These are phyloP conservation scores for Kurtzmaniella cleridarum DNA, from an alignment of 805 yeast species.

Conservation along the genomic window DNA sequence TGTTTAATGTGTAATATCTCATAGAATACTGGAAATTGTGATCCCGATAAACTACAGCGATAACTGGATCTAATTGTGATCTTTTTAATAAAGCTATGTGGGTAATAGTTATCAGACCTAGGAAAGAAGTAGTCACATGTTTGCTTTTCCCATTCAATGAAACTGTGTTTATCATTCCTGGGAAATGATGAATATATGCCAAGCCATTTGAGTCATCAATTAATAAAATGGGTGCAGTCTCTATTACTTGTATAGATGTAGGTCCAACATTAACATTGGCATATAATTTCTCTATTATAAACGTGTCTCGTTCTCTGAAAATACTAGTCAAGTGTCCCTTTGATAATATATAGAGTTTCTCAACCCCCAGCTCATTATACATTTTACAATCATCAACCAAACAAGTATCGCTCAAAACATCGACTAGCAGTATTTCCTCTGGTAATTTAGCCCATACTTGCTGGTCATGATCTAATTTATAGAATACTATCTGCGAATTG, in stretches of 20 bases:
- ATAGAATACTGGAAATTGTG: conserved; percentile 27
- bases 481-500: no score
- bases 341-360: no score
- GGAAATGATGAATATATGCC: conserved; percentile 11
- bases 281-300: no score
- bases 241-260: conserved; percentile 7
- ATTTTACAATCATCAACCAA: no score
- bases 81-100: conserved; percentile 5
- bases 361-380: no score
- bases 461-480: no score
- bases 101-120: conserved; percentile 10
- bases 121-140: conserved; percentile 4
- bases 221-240: conserved; percentile 14
- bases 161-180: conserved; percentile 13
- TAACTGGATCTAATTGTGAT: conserved; percentile 1
- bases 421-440: no score
- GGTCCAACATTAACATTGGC: no score
- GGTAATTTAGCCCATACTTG: no score
- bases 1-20: conserved; percentile 20
- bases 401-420: no score
- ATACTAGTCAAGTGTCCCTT: no score
- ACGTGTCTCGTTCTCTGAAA: no score
- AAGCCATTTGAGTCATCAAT: conserved; percentile 8
- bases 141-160: not conserved
- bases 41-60: conserved; percentile 30